phyloP scores from a whole-genome alignment of 140 eudicot genomes.

The Flaveria floridana region DNA sequence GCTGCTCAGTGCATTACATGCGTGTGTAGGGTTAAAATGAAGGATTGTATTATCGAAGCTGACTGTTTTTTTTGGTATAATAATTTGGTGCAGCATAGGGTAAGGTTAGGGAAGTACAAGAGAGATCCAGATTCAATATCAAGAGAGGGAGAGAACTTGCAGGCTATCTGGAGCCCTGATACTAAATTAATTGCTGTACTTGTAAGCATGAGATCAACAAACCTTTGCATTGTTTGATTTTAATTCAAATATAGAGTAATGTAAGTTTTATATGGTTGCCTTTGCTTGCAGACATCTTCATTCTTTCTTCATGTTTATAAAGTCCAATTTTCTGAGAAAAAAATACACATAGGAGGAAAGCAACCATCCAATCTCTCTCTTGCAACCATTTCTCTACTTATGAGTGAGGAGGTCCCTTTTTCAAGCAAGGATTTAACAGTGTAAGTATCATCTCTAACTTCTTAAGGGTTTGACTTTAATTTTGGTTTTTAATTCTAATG shows the following conservation, averaged over 20 bases:
- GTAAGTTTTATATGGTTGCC: slow-evolving; percentile 14
- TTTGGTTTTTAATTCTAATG: slow-evolving; percentile 7
- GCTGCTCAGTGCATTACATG: slow-evolving; percentile 26
- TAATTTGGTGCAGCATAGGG: slow-evolving; percentile 75
- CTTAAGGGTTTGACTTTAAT: slow-evolving; percentile 20
- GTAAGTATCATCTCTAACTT: slow-evolving; percentile 48
- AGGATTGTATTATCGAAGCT: slow-evolving; percentile 6
- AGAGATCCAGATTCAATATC: slow-evolving; percentile 61
- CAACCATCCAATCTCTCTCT: slow-evolving; percentile 80
- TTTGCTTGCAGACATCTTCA: slow-evolving; percentile 78
- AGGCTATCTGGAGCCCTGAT: slow-evolving; percentile 93
- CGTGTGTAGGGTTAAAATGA: slow-evolving; percentile 23
- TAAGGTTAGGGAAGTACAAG: slow-evolving; percentile 88
- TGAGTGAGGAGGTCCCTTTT: slow-evolving; percentile 84
- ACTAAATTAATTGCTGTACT: slow-evolving; percentile 73
- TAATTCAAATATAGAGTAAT: slow-evolving; percentile 16
- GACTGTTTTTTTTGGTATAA: slow-evolving; percentile 8
- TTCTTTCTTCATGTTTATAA: slow-evolving; percentile 78
- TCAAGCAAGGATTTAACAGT: slow-evolving; percentile 49
- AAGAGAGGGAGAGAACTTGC: slow-evolving; percentile 80
- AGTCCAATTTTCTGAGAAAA: slow-evolving; percentile 78
- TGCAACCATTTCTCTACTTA: slow-evolving; percentile 65
- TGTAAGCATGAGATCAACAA: slow-evolving; percentile 52
- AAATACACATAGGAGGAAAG: slow-evolving; percentile 80
- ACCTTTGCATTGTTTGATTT: slow-evolving; percentile 25